Evolutionary conservation across 805 yeast genomes (phyloP).

Genomic region (Spathaspora gorwiae): DNA sequence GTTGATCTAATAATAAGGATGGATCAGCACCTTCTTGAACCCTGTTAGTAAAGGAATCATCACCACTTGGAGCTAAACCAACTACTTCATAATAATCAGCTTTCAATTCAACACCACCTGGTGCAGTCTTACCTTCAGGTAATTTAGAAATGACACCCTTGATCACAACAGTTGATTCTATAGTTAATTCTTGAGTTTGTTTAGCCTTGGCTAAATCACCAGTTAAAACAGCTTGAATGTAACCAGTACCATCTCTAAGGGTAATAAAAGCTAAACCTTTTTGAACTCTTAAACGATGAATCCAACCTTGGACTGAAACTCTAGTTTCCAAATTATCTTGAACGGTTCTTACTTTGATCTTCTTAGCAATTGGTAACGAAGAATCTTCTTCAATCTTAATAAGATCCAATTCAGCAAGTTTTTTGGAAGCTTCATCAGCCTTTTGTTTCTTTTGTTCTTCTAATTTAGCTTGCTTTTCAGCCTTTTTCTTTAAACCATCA

Average conservation of each 20-base stretch:
- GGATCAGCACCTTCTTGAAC: slow-evolving; percentile 94
- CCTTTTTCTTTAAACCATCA: slow-evolving; percentile 82
- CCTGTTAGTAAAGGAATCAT: slow-evolving; percentile 90
- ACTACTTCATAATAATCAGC: slow-evolving; percentile 87
- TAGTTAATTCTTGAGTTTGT: slow-evolving; percentile 76
- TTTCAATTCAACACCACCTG: slow-evolving; percentile 91
- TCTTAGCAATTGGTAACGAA: slow-evolving; percentile 64
- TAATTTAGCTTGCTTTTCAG: slow-evolving; percentile 58
- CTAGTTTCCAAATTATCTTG: slow-evolving; percentile 59
- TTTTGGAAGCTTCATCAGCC: slow-evolving; percentile 58
- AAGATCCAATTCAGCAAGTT: slow-evolving; percentile 69
- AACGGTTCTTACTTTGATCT: slow-evolving; percentile 58
- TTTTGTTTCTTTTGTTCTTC: slow-evolving; percentile 59
- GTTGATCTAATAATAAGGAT: slow-evolving; percentile 83
- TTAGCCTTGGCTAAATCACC: slow-evolving; percentile 93
- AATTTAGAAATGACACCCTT: slow-evolving; percentile 78
- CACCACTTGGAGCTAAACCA: slow-evolving; percentile 95
- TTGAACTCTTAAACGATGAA: slow-evolving; percentile 89
- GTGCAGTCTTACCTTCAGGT: slow-evolving; percentile 96
- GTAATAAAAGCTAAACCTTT: slow-evolving; percentile 90
- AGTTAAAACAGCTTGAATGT: slow-evolving; percentile 74
- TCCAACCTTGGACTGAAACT: slow-evolving; percentile 87
- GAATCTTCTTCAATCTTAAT: slow-evolving; percentile 72
- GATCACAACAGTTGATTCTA: slow-evolving; percentile 79
- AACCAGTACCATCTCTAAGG: slow-evolving; percentile 94